Base-by-base conservation (phyloP, 129 eudicot genomes). In the Erigeron canadensis region DNA sequence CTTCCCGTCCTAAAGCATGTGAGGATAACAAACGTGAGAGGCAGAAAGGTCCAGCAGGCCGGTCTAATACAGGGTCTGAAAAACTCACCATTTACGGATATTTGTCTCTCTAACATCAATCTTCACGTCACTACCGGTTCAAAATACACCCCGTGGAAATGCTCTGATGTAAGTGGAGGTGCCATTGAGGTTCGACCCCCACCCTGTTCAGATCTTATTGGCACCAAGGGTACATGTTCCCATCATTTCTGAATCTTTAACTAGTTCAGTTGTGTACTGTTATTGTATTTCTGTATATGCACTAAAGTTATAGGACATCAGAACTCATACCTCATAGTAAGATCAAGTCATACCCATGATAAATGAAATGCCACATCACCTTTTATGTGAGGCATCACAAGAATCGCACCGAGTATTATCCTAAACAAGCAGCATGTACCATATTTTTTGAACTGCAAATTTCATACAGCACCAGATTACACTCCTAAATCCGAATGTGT, bases 71-170 rank as follows among this genome's bases (percentile, higher is more conserved):
- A 53, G 0, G 97, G 97, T 37, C 73, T 91, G 17, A 55, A 80
- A 4, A 86, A 84, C 22, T 86, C 93, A 22, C 97, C 97, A 0
- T 91, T 91, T 62, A 80, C 82, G 8, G 76, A 84, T n/a, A 50
- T 91, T 21, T 84, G 88, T 6, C 75, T 91, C 0, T 86, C 85
- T 7, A 82, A 86, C 42, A 77, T 91, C 16, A 71, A 78, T 75
- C 90, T 51, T 57, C 84, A 18, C 57, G 83, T 7, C 21, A 45
- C 82, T n/a, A 80, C 68, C 56, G 70, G 84, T 6, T 44, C 53
- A 15, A 70, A 28, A 63, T n/a, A 78, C 16, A 15, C 56, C 15
- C 47, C 90, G 8, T 91, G 96, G 97, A 62, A 80, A 9, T 91
- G 97, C 59, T 78, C 96, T 4, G 34, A 88, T 55, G 88, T 91